Base-by-base conservation (phyloP, 2,329 filamentous ascomycete genomes). In the Albifimbria verrucaria region DNA sequence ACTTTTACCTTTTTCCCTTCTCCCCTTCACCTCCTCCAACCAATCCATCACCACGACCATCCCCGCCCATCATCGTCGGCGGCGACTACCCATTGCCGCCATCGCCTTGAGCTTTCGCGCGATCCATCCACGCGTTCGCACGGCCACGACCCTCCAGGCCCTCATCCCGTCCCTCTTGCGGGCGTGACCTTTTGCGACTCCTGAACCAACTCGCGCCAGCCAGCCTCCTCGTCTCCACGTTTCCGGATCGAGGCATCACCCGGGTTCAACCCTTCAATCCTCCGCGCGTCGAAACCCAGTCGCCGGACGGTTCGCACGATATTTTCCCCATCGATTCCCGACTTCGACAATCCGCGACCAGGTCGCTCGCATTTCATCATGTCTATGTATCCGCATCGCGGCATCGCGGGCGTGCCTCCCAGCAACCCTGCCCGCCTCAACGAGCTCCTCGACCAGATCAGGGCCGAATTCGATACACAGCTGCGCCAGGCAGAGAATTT, bases 371-470 rank as follows among this genome's bases (percentile, higher is more conserved):
- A 15, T 15, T 47, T 17, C 23, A 48, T 18, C 11, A 85, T 86
- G 82, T 85, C 83, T 52, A 96, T 97, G 91, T 96, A 96, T 74
- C 89, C 89, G 65, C 92, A 95, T 78, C 90, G 90, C 69, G 88
- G 87, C 71, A 88, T 95, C 82, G 87, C 86, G 60, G 82, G 79
- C 59, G 86, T 85, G 60, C 87, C 89, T 74, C 76, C 74, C 23
- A 70, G 69, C 57, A 80, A 76, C 61, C 72, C 72, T 49, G 81
- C 77, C 62, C 91, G 94, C 62, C 80, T 97, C 64, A 91, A 89
- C 62, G 93, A 99, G 79, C 85, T 97, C 59, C 81, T 99, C 67
- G 93, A 97, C 53, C 88, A 92, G 70, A 85, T 99, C 64, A 87
- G 93, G 67, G 82, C 85, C 66, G 94, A 99, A 73, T 97, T 97